Evolutionary conservation across 495 filamentous ascomycete species (phyloP), one percentile per base, ranked within the genome.

Genomic region (Annulohypoxylon nitens): DNA sequence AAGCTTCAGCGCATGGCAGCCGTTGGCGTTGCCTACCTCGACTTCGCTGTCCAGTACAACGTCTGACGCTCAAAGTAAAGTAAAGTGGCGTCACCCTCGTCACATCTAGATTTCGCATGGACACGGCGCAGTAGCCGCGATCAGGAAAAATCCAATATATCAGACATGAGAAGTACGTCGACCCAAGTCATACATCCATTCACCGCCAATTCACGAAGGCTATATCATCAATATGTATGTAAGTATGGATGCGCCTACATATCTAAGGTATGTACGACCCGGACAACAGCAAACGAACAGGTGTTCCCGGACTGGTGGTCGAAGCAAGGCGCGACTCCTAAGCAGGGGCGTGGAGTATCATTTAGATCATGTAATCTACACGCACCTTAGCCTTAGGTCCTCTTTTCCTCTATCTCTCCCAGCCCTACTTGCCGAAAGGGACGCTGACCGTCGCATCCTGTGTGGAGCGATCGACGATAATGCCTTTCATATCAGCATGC

Each of bases 381-480:
- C 58, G 33, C 25, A 47, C 43, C 26, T 53, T 57, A 11, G 20
- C 25, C 25, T 0, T 50, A 47, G 4, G 18, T 25, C 23, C 1
- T 48, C 14, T 50, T 14, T 43, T 30, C 30, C 30, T 30, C 30
- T 30, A 30, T 30, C 30, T 30, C 30, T 30, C 2, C 43, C 58
- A 63, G 70, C 63, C 70, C 33, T 64, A 64, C 64, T 55, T 64
- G 64, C 70, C 70, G 59, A 64, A 33, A 60, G 59, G 37, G 16
- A 60, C 30, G 70, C 64, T 73, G 60, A 64, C 64, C 12, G 64
- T 54, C 36, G 59, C 60, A 73, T 68, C 59, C 60, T 69, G 26
- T 45, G 30, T 50, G 59, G 59, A 47, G 58, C 18, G 61, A 39
- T 41, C 23, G 25, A 70, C 60, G 16, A 23, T 26, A 37, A 45